Conservation (phyloP, 768 basidiomycete genomes). For the Lyophyllum decastes region DNA sequence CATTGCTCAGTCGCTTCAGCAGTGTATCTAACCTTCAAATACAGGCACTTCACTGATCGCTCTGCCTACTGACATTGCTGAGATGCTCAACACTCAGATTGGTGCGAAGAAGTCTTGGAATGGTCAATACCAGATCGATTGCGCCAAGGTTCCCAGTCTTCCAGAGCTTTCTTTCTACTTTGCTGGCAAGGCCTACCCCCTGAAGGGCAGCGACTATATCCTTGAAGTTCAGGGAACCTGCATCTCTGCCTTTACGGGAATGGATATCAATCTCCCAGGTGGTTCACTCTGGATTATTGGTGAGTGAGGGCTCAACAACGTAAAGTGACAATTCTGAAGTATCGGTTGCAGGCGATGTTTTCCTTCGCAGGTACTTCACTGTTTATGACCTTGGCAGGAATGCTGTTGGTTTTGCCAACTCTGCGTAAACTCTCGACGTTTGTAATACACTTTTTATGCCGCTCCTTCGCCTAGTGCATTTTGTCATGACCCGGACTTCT, state of each 20-base stretch:
- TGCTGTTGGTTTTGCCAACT: constrained; percentile 81
- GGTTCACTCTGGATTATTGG: constrained; percentile 90
- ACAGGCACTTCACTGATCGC: constrained; percentile 95
- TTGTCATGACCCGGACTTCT: background rate
- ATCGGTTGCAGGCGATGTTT: constrained; percentile 67
- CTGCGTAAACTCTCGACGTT: constrained; percentile 20
- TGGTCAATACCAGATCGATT: constrained; percentile 92
- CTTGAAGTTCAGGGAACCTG: constrained; percentile 91
- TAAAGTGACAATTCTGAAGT: background rate
- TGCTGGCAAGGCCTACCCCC: constrained; percentile 72
- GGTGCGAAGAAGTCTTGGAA: constrained; percentile 96
- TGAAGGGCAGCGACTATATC: constrained; percentile 87
- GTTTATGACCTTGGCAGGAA: constrained; percentile 80
- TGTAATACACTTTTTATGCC: constrained; percentile 17
- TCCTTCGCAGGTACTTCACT: constrained; percentile 91
- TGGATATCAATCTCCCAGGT: constrained; percentile 86
- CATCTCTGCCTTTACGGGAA: constrained; percentile 88
- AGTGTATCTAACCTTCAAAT: constrained; percentile 43
- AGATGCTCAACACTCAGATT: constrained; percentile 95
- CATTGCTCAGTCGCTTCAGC: background rate
- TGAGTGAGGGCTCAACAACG: constrained; percentile 29
- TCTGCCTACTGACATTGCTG: constrained; percentile 90
- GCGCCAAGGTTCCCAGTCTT: constrained; percentile 78
- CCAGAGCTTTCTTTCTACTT: constrained; percentile 88
- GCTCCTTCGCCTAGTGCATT: background rate